Evolutionary conservation across 75 land plant genomes (phyloP).

Genomic region (Cryptomeria japonica): DNA sequence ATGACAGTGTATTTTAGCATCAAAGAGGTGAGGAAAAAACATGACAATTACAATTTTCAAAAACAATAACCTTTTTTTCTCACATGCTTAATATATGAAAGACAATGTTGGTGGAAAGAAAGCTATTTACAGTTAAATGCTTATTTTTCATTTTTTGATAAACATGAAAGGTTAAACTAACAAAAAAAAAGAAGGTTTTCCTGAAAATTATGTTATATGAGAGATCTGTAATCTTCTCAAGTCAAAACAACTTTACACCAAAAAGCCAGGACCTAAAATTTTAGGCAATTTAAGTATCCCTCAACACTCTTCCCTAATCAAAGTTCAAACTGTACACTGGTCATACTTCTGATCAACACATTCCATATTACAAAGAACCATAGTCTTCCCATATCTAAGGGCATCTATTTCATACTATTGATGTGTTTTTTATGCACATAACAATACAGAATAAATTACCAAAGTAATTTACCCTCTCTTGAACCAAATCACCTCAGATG

Average conservation of each 20-base stretch:
- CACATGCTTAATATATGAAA: neutral
- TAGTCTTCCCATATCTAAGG: neutral
- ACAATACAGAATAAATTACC: no score
- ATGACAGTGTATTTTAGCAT: neutral
- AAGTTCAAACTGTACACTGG: neutral
- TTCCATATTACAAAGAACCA: no score
- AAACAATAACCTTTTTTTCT: no score
- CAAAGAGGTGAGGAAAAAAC: neutral
- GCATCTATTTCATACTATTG: no score
- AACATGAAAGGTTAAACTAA: neutral
- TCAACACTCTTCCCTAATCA: neutral
- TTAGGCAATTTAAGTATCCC: neutral
- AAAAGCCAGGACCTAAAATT: neutral
- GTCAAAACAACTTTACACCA: neutral
- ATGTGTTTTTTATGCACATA: no score
- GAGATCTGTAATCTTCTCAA: neutral
- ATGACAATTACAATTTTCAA: neutral
- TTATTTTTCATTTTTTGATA: no score
- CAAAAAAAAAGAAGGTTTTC: no score
- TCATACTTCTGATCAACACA: neutral
- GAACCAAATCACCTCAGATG: no score
- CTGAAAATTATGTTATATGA: no score
- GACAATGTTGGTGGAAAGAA: neutral
- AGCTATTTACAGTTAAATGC: neutral
- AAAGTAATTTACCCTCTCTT: no score